Evolutionary conservation across 2,329 filamentous ascomycete species (phyloP).

Genomic region (Talaromyces islandicus): DNA sequence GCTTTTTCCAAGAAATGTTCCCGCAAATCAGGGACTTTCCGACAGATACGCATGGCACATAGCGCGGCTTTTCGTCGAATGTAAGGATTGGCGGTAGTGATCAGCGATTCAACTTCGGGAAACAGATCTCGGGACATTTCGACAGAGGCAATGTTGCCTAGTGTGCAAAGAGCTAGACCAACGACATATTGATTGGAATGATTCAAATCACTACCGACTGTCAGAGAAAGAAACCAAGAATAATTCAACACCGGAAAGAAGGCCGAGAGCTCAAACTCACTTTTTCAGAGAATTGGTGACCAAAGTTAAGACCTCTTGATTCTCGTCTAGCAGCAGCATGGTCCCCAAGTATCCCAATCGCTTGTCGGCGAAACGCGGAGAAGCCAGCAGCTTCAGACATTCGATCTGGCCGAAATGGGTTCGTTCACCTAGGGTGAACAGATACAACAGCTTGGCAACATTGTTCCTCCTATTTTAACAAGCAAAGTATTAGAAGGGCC

Average conservation of each 20-base stretch:
- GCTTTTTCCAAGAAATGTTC: slow-evolving; percentile 97
- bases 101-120: slow-evolving; percentile 84
- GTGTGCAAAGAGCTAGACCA: slow-evolving; percentile 87
- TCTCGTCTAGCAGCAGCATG: slow-evolving; percentile 93
- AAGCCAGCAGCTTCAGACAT: slow-evolving; percentile 94
- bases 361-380: slow-evolving; percentile 96
- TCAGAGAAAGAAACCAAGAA: slow-evolving; percentile 26
- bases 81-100: slow-evolving; percentile 95
- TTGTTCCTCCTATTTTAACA: slow-evolving; percentile 73
- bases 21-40: slow-evolving; percentile 93
- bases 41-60: slow-evolving; percentile 98
- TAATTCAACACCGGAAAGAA: neutral
- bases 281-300: slow-evolving; percentile 98
- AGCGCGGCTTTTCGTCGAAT: slow-evolving; percentile 93
- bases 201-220: slow-evolving; percentile 68
- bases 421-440: slow-evolving; percentile 93
- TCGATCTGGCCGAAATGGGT: slow-evolving; percentile 99
- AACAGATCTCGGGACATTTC: slow-evolving; percentile 99
- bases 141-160: slow-evolving; percentile 94
- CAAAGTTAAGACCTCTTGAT: slow-evolving; percentile 93
- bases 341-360: slow-evolving; percentile 91
- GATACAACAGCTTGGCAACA: slow-evolving; percentile 95
- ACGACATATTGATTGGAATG: slow-evolving; percentile 99
- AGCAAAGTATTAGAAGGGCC: slow-evolving; percentile 15
- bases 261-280: slow-evolving; percentile 46